These are phyloP conservation scores for Mortierella alpina DNA, from an alignment of 192 early-diverging fungal species.

Conservation along the genomic window DNA sequence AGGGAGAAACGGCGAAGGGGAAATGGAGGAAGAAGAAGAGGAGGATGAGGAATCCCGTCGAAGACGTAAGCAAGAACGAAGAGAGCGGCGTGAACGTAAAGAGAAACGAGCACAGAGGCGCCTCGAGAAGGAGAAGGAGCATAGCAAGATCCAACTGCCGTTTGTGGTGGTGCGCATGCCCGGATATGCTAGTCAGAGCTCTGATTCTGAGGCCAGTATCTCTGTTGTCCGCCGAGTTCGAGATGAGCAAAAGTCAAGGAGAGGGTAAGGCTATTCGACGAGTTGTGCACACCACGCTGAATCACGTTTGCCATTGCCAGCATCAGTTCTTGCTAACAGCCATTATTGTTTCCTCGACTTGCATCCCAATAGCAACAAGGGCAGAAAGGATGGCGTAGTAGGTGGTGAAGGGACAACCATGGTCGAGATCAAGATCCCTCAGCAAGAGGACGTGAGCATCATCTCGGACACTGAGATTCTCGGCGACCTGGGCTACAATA, in stretches of 20 bases:
- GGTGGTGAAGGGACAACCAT: constrained; percentile 16
- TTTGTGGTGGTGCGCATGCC: constrained; percentile 36
- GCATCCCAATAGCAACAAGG: constrained; percentile 12
- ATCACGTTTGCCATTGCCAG: background rate
- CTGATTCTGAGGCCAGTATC: constrained; percentile 42
- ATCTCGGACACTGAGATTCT: constrained; percentile 50
- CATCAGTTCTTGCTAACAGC: background rate
- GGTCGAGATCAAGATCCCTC: constrained; percentile 38
- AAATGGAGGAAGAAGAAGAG: background rate
- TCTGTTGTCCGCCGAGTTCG: constrained; percentile 34
- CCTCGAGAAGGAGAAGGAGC: constrained; percentile 15
- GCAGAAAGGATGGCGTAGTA: constrained; percentile 17
- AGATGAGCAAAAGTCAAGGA: constrained; percentile 10
- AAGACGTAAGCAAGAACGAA: constrained; percentile 24
- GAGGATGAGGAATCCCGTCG: constrained; percentile 28
- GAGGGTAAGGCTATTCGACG: constrained; percentile 8
- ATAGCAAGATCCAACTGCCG: constrained; percentile 21
- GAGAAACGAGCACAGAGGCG: constrained; percentile 22
- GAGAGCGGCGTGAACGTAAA: constrained; percentile 33
- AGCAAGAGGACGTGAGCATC: constrained; percentile 37
- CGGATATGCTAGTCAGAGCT: constrained; percentile 32
- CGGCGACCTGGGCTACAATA: constrained; percentile 36
- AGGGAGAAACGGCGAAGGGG: background rate
- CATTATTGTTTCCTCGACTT: background rate
- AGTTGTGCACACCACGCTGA: too few relatives aligned